Evolutionary conservation across 306 rosid genomes (phyloP), one percentile per base, ranked within the genome.

Genomic region (Clitoria ternatea): DNA sequence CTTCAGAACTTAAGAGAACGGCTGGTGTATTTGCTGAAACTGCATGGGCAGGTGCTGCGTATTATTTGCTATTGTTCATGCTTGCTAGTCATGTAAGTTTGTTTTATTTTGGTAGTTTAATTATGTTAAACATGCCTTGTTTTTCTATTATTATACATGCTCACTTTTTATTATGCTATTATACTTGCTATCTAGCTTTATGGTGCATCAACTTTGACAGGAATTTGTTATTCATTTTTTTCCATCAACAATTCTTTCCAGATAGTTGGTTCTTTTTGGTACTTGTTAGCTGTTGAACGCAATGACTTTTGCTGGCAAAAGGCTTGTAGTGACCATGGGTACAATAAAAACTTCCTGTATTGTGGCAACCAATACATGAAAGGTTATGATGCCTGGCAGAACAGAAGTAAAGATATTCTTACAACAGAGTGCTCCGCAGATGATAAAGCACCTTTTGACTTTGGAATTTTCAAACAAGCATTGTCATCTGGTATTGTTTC

Each of bases 41-140:
- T 60, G 97, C 99, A 63, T 91, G 98, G 98, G 92, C 96, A 17
- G 99, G 99, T 70, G 99, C 99, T 74, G 99, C 95, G n/a, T 89
- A 83, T 86, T 94, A 94, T 78, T 76, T 94, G 88, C 86, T 94
- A 64, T 79, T 94, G 44, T 94, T 83, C 82, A 90, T 94, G 97
- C 97, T 90, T 20, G 97, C 97, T 57, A 94, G 99, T 79, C 99
- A 94, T 77, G 81, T 77, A 60, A 56, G 80, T 59, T 67, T 27
- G n/a, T 20, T 59, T 35, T 36, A 39, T 33, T 37, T 61, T 55
- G 49, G 29, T 65, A 7, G 7, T 67, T 66, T 11, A 15, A 30
- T 66, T 66, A 24, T 67, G 26, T 48, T 44, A 47, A 26, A 23
- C 18, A 44, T 56, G 43, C 37, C 24, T 9, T 61, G 26, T 56